A percentile compares a stretch with the other conserved stretches of the same genome.
phyloP scores from a whole-genome alignment of 495 filamentous ascomycete genomes.

The Neurospora cerealis region DNA sequence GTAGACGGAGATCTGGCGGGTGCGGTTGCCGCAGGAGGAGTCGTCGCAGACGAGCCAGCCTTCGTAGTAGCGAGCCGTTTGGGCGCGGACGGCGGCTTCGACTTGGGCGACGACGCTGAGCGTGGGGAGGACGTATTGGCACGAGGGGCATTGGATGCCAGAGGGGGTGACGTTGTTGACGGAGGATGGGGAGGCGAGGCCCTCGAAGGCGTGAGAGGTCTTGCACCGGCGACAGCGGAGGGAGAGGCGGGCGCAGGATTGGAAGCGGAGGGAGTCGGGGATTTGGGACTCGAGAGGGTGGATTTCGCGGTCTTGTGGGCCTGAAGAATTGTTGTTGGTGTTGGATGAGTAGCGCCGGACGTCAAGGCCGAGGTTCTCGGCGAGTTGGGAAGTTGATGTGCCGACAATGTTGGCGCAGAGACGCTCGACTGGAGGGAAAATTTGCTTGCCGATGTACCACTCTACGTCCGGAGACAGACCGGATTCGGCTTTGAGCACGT shows the following conservation, averaged over 20 bases:
- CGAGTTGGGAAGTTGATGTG: slow-evolving; percentile 77
- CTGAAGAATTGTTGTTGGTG: slow-evolving; percentile 29
- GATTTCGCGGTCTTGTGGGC: slow-evolving; percentile 54
- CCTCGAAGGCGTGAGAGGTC: slow-evolving; percentile 59
- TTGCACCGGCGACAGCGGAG: slow-evolving; percentile 79
- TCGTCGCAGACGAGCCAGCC: slow-evolving; percentile 89
- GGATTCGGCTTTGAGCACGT: slow-evolving; percentile 67
- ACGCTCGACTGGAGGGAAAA: slow-evolving; percentile 96
- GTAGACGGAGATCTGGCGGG: slow-evolving; percentile 84
- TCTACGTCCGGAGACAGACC: slow-evolving; percentile 78
- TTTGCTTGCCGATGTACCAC: slow-evolving; percentile 96
- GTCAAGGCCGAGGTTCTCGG: slow-evolving; percentile 89
- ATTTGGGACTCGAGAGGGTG: slow-evolving; percentile 89
- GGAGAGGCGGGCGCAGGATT: slow-evolving; percentile 59
- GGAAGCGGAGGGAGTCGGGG: slow-evolving; percentile 77
- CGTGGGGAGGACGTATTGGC: slow-evolving; percentile 49
- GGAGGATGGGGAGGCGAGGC: slow-evolving; percentile 42
- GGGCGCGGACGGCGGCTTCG: slow-evolving; percentile 68
- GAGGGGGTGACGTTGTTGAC: slow-evolving; percentile 50
- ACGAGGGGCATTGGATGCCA: slow-evolving; percentile 65
- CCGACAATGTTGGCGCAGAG: slow-evolving; percentile 91
- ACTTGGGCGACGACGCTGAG: slow-evolving; percentile 75
- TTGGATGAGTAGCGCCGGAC: slow-evolving; percentile 57
- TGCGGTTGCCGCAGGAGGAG: slow-evolving; percentile 72
- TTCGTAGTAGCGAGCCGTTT: slow-evolving; percentile 79